Base-by-base conservation (phyloP, 768 basidiomycete genomes). In the Crucibulum laeve region DNA sequence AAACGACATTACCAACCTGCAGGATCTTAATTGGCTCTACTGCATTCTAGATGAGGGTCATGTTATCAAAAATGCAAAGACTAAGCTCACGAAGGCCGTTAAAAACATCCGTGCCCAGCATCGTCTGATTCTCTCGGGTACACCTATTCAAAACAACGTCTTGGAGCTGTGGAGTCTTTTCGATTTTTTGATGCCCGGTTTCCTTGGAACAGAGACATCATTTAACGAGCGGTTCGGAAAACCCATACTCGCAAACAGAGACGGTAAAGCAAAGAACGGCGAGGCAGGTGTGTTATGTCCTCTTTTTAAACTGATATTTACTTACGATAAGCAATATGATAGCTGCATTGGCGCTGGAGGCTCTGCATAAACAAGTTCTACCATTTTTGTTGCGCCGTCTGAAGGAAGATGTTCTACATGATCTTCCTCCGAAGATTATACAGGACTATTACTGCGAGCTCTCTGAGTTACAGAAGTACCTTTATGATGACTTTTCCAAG, bases 361-460 rank as follows among this genome's bases (percentile, higher is more conserved):
- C 95, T 2, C 64, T 99, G 37, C 96, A 98, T 62, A 99, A 99
- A 64, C 96, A 99, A 74, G 95, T 98, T 19, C 67, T 99, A n/a
- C 96, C 96, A 1, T 99, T 99, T 78, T 69, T 99, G 32, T 74
- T 99, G 13, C 90, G 96, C 32, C 85, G 96, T 18, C 68, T 99
- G 59, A 99, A 99, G 61, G 96, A 99, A 65, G 93, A 99, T 57
- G 96, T 99, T 22, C 70, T 99, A 44, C 68, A 91, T 48, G 96
- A 99, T 59, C 71, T 99, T 2, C 96, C 96, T 1, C 96, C 96
- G 3, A 98, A 99, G 70, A 99, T 99, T 62, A 98, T 99, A 45
- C 96, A 99, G 63, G 96, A 99, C 61, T 98, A 98, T 61, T 94
- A 97, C 58, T 97, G 94, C 71, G 95, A 98, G 58, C 76, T 99